Evolutionary conservation across 2,329 filamentous ascomycete genomes (phyloP).

Genomic region (Rutstroemia sp.): DNA sequence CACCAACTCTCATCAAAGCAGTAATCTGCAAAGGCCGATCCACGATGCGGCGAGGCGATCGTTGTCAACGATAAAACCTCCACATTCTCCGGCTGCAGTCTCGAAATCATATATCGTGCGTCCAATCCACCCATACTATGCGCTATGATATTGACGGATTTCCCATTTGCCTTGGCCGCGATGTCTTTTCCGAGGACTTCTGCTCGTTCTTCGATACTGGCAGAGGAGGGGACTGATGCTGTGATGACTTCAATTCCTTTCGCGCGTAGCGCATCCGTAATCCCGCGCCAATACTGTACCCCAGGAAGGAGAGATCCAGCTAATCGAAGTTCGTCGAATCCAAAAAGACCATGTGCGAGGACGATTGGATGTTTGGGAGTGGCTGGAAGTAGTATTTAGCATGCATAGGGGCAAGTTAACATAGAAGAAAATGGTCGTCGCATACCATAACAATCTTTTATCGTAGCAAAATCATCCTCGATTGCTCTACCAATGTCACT

Average conservation of each 20-base stretch:
- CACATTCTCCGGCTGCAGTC: conserved; percentile 38
- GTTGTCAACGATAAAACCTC: conserved; percentile 37
- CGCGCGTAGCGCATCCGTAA: conserved; percentile 47
- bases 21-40: conserved; percentile 45
- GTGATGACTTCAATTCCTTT: conserved; percentile 50
- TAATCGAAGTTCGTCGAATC: conserved; percentile 51
- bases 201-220: conserved; percentile 53
- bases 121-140: conserved; percentile 64
- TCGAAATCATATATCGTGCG: conserved; percentile 57
- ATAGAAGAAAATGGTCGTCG: not conserved
- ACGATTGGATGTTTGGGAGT: conserved; percentile 55
- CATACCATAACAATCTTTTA: conserved; percentile 50
- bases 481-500: conserved; percentile 43
- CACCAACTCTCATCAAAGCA: conserved; percentile 42
- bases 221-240: conserved; percentile 53
- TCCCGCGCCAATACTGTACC: conserved; percentile 59
- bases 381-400: conserved; percentile 20
- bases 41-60: conserved; percentile 33
- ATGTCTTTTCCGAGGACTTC: conserved; percentile 49
- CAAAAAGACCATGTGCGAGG: conserved; percentile 57
- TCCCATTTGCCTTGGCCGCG: conserved; percentile 36
- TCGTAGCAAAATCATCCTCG: conserved; percentile 52
- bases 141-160: conserved; percentile 67
- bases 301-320: conserved; percentile 42
- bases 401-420: not conserved